Base-by-base conservation (phyloP, 1,284 basidiomycete genomes). In the Ustilago nuda region DNA sequence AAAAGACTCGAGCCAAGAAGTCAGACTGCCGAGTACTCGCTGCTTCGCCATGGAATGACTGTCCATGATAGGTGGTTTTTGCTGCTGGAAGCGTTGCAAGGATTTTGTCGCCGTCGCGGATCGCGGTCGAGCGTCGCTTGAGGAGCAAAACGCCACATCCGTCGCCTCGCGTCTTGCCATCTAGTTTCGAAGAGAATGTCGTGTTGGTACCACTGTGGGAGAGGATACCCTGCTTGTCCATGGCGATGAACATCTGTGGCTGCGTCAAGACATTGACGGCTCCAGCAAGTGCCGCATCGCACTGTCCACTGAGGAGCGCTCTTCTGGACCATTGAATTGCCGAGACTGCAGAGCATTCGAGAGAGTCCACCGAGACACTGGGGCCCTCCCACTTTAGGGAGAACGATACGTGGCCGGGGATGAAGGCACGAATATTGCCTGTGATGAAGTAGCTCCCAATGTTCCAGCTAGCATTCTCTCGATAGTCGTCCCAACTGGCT, bases 381-480 rank as follows among this genome's bases (percentile, higher is more conserved):
- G 78, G 75, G 6, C 78, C 78, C 30, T 74, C 72, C 70, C 70
- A 75, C 15, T 67, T 72, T 37, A 72, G 61, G 8, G 57, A 62
- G 56, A 77, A 80, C 2, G 68, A 72, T 12, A 77, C 50, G 52
- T 63, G 65, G 3, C 78, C 78, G 6, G 78, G 74, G 15, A 80
- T 66, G 56, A 80, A 80, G 13, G 78, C 78, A n/a, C 78, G 67
- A 30, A 75, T 75, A 59, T 76, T 76, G 58, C 78, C 78, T 0
- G 78, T 76, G 66, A 80, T 77, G 15, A 80, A 77, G 75, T 73
- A 79, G 74, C 70, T 73, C 33, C 75, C 72, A 35, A 80, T 73
- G 54, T 66, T 69, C 58, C 56, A 56, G 58, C 67, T 68, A 6
- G 72, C 78, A 35, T 80, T 80, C 46, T 80, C 78, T 60, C 78